These are phyloP conservation scores for Sanghuangporus weigelae DNA, from an alignment of 1,284 basidiomycete species.

Conservation along the genomic window DNA sequence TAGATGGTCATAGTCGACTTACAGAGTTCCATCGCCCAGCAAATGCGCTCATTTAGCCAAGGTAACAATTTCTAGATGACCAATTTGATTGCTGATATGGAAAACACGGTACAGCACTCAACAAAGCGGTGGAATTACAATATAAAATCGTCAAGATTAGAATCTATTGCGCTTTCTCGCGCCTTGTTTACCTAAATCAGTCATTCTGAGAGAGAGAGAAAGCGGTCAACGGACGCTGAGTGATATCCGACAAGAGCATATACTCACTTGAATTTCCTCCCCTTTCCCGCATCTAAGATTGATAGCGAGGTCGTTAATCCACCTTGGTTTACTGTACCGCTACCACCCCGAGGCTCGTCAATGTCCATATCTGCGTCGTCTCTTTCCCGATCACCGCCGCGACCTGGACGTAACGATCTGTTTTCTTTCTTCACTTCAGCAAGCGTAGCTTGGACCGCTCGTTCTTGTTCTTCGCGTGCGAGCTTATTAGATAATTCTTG, in stretches of 20 bases:
- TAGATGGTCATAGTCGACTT: no score
- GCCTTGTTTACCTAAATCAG: slow-evolving; percentile 2
- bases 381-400: slow-evolving; percentile 23
- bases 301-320: not conserved
- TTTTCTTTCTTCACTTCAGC: slow-evolving; percentile 46
- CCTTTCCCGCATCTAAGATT: not conserved
- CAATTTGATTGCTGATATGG: not conserved
- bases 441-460: slow-evolving; percentile 37
- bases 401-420: slow-evolving; percentile 22
- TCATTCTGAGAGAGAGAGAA: not conserved
- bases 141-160: not conserved
- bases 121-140: not conserved
- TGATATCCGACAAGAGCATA: not conserved
- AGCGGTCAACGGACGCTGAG: not conserved
- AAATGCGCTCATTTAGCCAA: no score
- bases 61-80: not conserved
- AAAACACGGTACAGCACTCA: not conserved
- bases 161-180: slow-evolving; percentile 17
- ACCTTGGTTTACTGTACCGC: not conserved
- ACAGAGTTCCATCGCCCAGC: no score
- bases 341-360: slow-evolving; percentile 32
- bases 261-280: slow-evolving; percentile 12
- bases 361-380: slow-evolving; percentile 38
- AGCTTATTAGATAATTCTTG: slow-evolving; percentile 32
- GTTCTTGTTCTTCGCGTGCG: slow-evolving; percentile 44